Conservation (phyloP, 345 rosid genomes). For the Combretum micranthum region DNA sequence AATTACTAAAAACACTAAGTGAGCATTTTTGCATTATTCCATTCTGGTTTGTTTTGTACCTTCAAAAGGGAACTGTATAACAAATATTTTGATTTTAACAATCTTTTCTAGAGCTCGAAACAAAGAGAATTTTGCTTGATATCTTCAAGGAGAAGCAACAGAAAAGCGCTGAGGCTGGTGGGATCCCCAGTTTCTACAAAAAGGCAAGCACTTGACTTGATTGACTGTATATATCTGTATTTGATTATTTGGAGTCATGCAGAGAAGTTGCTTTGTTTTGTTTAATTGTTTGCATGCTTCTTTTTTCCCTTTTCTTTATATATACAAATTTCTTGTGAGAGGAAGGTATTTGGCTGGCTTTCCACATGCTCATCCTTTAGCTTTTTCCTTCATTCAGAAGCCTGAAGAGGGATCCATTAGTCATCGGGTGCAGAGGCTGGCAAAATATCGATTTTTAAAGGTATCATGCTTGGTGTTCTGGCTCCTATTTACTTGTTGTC, state of each 20-base stretch:
- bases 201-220: constrained; percentile 50
- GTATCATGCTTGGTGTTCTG: constrained; percentile 29
- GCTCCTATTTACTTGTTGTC: background rate
- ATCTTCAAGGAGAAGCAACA: constrained; percentile 96
- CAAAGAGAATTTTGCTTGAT: constrained; percentile 96
- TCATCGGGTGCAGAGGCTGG: constrained; percentile 87
- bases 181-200: constrained; percentile 91
- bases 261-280: no score
- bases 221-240: background rate
- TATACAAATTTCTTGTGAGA: background rate
- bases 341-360: no score
- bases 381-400: constrained; percentile 54
- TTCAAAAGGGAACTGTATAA: background rate
- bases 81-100: constrained; percentile 1
- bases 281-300: no score
- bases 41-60: background rate
- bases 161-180: constrained; percentile 79
- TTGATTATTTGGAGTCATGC: background rate
- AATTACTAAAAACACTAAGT: no score
- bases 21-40: no score
- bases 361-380: constrained; percentile 1
- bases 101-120: constrained; percentile 71
- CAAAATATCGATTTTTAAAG: constrained; percentile 89
- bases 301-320: background rate
- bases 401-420: constrained; percentile 98